Conservation (phyloP, 116 monocot species). For the Iris pallida region DNA sequence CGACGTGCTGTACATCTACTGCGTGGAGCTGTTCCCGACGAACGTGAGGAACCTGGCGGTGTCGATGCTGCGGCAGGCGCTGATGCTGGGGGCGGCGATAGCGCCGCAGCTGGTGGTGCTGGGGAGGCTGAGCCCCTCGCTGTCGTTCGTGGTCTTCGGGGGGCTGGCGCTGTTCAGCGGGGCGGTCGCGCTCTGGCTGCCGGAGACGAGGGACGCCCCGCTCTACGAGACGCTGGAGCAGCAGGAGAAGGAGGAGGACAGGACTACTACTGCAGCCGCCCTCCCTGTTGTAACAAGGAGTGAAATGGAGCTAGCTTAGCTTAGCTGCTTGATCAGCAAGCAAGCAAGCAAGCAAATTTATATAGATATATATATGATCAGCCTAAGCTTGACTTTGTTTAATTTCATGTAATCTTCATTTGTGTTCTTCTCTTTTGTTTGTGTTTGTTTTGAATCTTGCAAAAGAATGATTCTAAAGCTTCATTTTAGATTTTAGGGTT, state of each 20-base stretch:
- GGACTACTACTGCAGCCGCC: neutral
- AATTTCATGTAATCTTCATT: too few species aligned
- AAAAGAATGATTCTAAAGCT: too few species aligned
- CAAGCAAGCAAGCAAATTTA: too few species aligned
- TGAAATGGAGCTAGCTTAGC: too few species aligned
- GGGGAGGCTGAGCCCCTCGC: conserved; percentile 41
- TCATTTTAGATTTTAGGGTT: too few species aligned
- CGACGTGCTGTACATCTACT: conserved; percentile 57
- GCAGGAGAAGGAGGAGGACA: conserved; percentile 54
- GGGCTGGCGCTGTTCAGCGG: conserved; percentile 43
- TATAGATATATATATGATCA: too few species aligned
- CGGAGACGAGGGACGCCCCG: conserved; percentile 61
- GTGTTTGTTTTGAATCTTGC: too few species aligned
- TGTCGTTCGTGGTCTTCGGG: conserved; percentile 56
- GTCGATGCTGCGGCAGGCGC: conserved; percentile 57
- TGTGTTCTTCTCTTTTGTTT: too few species aligned
- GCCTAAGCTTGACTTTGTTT: too few species aligned
- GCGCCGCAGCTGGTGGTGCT: conserved; percentile 64
- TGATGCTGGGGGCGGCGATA: conserved; percentile 75
- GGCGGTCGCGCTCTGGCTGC: conserved; percentile 48
- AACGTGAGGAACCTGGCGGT: conserved; percentile 82
- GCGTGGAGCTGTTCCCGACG: conserved; percentile 74
- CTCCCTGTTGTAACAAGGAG: too few species aligned
- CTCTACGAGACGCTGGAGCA: conserved; percentile 74
- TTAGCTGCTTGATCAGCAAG: too few species aligned